phyloP scores from a whole-genome alignment of 768 basidiomycete genomes.

The Leccinum boreale region DNA sequence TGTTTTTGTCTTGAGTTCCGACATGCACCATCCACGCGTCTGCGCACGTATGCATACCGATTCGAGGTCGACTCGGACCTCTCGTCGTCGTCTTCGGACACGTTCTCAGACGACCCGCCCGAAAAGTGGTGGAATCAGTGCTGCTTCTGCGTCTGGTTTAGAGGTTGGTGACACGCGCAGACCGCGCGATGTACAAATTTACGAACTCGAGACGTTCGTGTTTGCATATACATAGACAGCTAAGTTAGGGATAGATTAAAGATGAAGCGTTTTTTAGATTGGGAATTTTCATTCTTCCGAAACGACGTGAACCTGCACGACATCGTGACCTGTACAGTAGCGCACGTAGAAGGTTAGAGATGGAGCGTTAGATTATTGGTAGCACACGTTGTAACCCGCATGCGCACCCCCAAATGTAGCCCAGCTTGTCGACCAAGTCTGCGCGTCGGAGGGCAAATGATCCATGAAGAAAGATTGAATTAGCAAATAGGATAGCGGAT shows the following conservation, averaged over 20 bases:
- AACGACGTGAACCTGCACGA: too few relatives aligned
- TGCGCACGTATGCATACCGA: constrained; percentile 12
- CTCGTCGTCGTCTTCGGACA: constrained; percentile 24
- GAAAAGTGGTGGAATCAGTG: constrained; percentile 20
- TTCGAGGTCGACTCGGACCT: constrained; percentile 24
- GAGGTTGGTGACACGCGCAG: constrained; percentile 21
- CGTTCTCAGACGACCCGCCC: constrained; percentile 17
- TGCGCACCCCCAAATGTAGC: too few relatives aligned
- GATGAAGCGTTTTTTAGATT: not conserved
- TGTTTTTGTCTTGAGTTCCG: not conserved
- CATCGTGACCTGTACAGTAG: too few relatives aligned
- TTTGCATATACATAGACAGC: not conserved
- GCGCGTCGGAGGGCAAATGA: not conserved
- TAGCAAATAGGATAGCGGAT: constrained; percentile 14
- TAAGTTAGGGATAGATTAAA: not conserved
- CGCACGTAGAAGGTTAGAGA: too few relatives aligned
- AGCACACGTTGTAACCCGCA: too few relatives aligned
- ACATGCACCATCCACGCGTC: constrained; percentile 8
- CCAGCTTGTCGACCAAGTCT: too few relatives aligned
- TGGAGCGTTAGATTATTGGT: too few relatives aligned
- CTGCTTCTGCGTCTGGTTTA: constrained; percentile 22
- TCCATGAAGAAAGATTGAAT: not conserved
- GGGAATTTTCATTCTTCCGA: not conserved
- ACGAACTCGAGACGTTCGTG: not conserved
- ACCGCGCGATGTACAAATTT: not conserved